These are phyloP conservation scores for Babesia microti DNA, from an alignment of 169 alveolate genomes.

Conservation along the genomic window DNA sequence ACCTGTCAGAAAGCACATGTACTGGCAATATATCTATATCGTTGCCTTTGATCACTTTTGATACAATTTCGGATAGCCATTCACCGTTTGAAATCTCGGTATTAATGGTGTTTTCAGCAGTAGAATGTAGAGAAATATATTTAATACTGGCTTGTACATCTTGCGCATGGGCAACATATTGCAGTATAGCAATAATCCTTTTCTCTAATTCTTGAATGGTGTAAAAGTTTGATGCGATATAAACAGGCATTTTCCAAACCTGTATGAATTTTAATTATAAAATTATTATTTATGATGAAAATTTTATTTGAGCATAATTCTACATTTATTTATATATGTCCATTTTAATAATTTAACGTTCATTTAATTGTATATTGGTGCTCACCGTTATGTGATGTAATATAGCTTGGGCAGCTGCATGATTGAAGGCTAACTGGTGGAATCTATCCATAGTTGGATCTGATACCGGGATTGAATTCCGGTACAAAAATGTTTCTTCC, in stretches of 20 bases:
- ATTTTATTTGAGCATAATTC: too few relatives aligned
- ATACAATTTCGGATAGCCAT: constrained; percentile 34
- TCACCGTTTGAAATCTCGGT: constrained; percentile 8
- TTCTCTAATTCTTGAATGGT: background rate
- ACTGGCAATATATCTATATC: constrained; percentile 11
- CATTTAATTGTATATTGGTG: too few relatives aligned
- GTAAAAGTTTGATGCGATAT: constrained; percentile 16
- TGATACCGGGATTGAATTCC: background rate
- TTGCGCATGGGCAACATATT: background rate
- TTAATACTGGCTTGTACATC: constrained; percentile 21
- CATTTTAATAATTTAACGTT: too few relatives aligned
- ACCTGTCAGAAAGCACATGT: constrained; percentile 9
- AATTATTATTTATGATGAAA: constrained; percentile 1
- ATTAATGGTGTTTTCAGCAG: background rate
- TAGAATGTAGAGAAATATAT: constrained; percentile 1
- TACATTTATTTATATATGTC: too few relatives aligned
- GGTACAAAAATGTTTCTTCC: background rate
- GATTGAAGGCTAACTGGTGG: constrained; percentile 28
- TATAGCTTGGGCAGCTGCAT: constrained; percentile 15
- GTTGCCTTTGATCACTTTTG: too few relatives aligned
- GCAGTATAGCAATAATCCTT: constrained; percentile 10
- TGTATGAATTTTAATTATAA: background rate
- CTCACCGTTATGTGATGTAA: constrained; percentile 22
- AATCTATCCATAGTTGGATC: constrained; percentile 2
- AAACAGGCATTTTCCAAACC: constrained; percentile 23